Base-by-base conservation (phyloP, 108 stramenopile species). In the Cyclotella sp. region DNA sequence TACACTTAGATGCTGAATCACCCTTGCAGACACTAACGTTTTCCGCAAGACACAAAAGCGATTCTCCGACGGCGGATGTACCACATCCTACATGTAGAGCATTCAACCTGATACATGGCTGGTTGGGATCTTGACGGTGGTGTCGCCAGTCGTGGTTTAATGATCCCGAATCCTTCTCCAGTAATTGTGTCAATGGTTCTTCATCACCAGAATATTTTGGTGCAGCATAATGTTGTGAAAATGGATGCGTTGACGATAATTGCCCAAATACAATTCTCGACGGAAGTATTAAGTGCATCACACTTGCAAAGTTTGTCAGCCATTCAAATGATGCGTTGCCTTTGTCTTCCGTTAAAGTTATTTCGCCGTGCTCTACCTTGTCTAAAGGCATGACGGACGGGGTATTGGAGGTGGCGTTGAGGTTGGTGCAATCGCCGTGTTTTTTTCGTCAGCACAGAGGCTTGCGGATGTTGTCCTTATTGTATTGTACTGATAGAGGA, bases 21-120 rank as follows among this genome's bases (percentile, higher is more conserved):
- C 34, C 34, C 34, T 61, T 39, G 15, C 19, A 16, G 15, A 34
- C 19, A 18, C 10, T 72, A 28, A 40, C n/a, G 43, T 12, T 19
- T 54, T 81, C 79, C 6, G 53, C 53, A 29, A 74, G 68, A 61
- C 26, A 55, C 0, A 87, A 52, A 16, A 95, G 63, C 57, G 74
- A 88, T 80, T 95, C 92, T 49, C 90, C 90, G n/a, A 90, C 63
- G 18, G 79, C 82, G 30, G 89, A 90, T 34, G 86, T 92, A 8
- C 94, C 94, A 58, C 89, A 86, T 28, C 94, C 94, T 0, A 95
- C 81, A 73, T 95, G 90, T 13, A 95, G 58, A 22, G 88, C 92
- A 21, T 75, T 85, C 61, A 83, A 44, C 24, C 24, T 42, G 18
- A 55, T n/a, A 62, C 9, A 1, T 24, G 40, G 26, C 11, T 21